Percentiles rank a stretch among this genome's conserved stretches.
Evolutionary conservation across 257 asterid genomes (phyloP).

Genomic region (Penstemon barbatus): DNA sequence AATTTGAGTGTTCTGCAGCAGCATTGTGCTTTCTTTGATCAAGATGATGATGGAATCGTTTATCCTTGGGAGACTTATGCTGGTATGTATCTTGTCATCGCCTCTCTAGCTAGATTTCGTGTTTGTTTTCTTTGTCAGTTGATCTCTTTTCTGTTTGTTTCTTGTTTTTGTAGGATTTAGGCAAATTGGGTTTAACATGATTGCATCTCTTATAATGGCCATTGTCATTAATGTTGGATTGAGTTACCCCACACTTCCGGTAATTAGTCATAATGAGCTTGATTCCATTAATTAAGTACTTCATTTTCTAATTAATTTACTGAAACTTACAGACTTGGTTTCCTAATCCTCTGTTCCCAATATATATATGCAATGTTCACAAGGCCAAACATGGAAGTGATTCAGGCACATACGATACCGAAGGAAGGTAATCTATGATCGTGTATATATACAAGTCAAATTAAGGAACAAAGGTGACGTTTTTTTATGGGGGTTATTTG

Average conservation of each 20-base stretch:
- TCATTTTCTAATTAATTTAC: no score
- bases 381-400: constrained; percentile 83
- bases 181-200: constrained; percentile 69
- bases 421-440: constrained; percentile 57
- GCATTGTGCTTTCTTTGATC: constrained; percentile 82
- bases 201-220: constrained; percentile 52
- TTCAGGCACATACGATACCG: constrained; percentile 67
- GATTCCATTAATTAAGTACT: no score
- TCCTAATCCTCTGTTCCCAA: constrained; percentile 72
- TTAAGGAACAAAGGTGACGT: not conserved
- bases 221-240: constrained; percentile 47
- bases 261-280: constrained; percentile 11
- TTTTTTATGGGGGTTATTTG: not conserved
- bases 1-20: constrained; percentile 81
- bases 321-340: constrained; percentile 58
- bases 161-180: constrained; percentile 50
- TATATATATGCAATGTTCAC: constrained; percentile 70
- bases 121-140: not conserved
- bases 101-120: not conserved
- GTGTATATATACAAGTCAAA: not conserved
- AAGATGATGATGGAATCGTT: constrained; percentile 70
- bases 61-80: constrained; percentile 74
- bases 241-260: constrained; percentile 81
- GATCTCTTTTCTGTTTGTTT: not conserved
- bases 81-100: constrained; percentile 22